Base-by-base conservation (phyloP, 2,329 filamentous ascomycete species). In the Conoideocrella luteorostrata region DNA sequence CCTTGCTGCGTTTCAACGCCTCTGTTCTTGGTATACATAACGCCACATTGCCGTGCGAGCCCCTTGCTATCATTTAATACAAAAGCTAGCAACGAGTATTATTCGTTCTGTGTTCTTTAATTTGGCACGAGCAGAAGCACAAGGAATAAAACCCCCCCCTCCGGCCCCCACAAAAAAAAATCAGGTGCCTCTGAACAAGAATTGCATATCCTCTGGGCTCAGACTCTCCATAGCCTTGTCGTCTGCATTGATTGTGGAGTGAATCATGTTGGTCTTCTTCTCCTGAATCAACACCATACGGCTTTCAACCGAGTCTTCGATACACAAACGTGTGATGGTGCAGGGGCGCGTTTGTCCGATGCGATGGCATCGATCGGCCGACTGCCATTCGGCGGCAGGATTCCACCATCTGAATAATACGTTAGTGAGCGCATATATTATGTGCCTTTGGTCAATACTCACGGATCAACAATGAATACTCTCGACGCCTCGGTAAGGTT, bases 341-440 rank as follows among this genome's bases (percentile, higher is more conserved):
- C 93, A 97, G 22, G 91, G 91, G 7, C 93, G 85, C 37, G 83
- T 87, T 69, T 98, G 93, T 24, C 93, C 93, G 54, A 97, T 98
- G 44, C 93, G 89, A 66, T 97, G 93, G 59, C 86, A 89, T 51
- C 87, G 79, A 62, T 98, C 93, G 3, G 93, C 93, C 49, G 86
- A 93, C 67, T 98, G 93, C 93, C 93, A 98, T 68, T 98, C 93
- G 0, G 91, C 91, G n/a, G 90, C 90, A n/a, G 93, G 93, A 55
- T 97, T 97, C 93, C 93, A 98, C 93, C 93, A 97, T 54, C 86
- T n/a, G 28, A 49, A 24, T n/a, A n/a, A n/a, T 47, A 21, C 4
- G 41, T 68, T 47, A 63, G 52, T 24, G 22, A 23, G 13, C 15
- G 18, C 7, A 17, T 12, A 17, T 18, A n/a, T 10, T 7, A 10